Percentiles rank a stretch among this genome's conserved stretches.
Evolutionary conservation across 2,329 filamentous ascomycete genomes (phyloP).

Genomic region (Cylindrodendrum hubeiense): DNA sequence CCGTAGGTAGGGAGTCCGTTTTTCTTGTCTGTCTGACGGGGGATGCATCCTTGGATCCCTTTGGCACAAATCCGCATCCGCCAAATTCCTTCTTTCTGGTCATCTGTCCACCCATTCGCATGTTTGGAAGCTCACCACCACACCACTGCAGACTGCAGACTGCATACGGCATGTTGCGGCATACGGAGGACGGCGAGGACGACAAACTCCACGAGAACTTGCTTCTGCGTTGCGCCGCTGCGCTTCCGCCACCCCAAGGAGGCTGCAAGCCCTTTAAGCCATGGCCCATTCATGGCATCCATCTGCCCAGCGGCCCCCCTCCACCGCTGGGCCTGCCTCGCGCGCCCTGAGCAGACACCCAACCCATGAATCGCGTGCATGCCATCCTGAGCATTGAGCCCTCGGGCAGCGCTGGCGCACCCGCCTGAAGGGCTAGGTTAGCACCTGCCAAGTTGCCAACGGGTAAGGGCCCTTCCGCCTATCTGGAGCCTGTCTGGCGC

Average conservation of each 20-base stretch:
- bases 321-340: neutral
- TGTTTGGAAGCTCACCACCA: neutral
- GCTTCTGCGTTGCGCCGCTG: constrained; percentile 19
- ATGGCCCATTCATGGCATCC: neutral
- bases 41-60: neutral
- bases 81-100: neutral
- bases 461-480: constrained; percentile 5
- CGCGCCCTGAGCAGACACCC: neutral
- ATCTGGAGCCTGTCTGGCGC: neutral
- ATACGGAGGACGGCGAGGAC: neutral
- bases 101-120: constrained; percentile 11
- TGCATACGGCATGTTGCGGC: neutral
- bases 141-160: neutral
- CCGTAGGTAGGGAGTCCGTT: neutral
- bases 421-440: neutral
- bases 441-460: constrained; percentile 14
- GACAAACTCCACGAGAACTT: constrained; percentile 18
- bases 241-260: neutral
- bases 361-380: constrained; percentile 24
- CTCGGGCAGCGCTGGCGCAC: constrained; percentile 5
- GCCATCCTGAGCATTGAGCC: constrained; percentile 17
- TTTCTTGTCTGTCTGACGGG: neutral
- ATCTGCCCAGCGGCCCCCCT: neutral
- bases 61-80: neutral
- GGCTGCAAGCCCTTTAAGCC: constrained; percentile 21